Percentiles rank a stretch among this genome's conserved stretches.
These are phyloP conservation scores for Botrytis pseudocinerea DNA, from an alignment of 2,329 filamentous ascomycete genomes.

Conservation along the genomic window DNA sequence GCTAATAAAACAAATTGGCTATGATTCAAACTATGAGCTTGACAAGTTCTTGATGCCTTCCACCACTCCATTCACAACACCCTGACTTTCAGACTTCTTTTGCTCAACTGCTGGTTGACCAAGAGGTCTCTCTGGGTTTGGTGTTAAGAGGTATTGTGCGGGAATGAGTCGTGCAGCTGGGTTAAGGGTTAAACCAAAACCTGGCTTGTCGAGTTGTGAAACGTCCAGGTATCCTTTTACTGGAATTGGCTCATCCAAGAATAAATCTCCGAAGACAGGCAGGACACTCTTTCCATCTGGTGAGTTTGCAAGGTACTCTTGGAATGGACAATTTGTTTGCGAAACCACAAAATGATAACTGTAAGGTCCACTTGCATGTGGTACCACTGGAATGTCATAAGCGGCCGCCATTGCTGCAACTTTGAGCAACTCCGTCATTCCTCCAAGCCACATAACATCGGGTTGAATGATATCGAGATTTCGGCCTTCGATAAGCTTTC, in stretches of 20 bases:
- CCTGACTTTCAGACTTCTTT: constrained; percentile 35
- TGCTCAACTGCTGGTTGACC: constrained; percentile 34
- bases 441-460: constrained; percentile 97
- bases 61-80: constrained; percentile 41
- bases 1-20: constrained; percentile 19
- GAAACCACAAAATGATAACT: constrained; percentile 96
- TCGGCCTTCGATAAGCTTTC: constrained; percentile 86
- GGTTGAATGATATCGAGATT: constrained; percentile 94
- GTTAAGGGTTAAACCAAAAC: constrained; percentile 87
- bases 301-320: constrained; percentile 93
- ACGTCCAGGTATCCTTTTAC: constrained; percentile 78
- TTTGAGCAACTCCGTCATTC: constrained; percentile 87
- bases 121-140: constrained; percentile 55
- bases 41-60: constrained; percentile 34
- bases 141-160: constrained; percentile 70
- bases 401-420: constrained; percentile 85
- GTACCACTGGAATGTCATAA: constrained; percentile 92
- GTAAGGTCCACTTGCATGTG: constrained; percentile 92
- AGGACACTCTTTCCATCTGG: constrained; percentile 86
- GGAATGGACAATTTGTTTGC: constrained; percentile 90
- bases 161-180: constrained; percentile 74
- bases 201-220: constrained; percentile 80
- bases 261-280: constrained; percentile 89
- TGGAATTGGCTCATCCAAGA: constrained; percentile 87
- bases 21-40: constrained; percentile 25